Conservation (phyloP, 2,329 filamentous ascomycete species). For the Xylaria sp. region DNA sequence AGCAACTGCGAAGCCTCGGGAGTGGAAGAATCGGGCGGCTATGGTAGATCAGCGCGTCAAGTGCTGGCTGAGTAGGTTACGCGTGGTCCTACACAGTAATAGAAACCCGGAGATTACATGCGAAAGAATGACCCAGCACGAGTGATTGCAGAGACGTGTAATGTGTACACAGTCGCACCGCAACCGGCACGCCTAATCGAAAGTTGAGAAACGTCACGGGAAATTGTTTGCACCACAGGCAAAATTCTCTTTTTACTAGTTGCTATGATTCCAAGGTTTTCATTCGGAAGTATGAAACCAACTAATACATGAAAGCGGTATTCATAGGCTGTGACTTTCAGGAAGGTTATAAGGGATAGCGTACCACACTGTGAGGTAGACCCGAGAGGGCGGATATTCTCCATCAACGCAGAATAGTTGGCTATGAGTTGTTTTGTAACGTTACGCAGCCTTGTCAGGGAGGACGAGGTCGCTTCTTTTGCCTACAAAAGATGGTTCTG, state of each 20-base stretch:
- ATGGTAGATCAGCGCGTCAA: neutral
- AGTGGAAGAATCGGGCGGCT: neutral
- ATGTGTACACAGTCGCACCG: neutral
- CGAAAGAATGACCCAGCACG: neutral
- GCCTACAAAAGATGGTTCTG: neutral
- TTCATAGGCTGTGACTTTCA: neutral
- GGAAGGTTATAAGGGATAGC: neutral
- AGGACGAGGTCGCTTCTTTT: neutral
- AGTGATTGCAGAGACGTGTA: neutral
- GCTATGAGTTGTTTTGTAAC: neutral
- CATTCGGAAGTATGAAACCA: neutral
- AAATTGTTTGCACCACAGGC: neutral
- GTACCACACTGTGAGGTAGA: neutral
- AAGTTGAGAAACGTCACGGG: neutral
- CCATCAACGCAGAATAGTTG: neutral
- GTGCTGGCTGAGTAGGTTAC: neutral
- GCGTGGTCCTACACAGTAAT: neutral
- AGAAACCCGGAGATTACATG: neutral
- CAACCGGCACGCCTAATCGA: neutral
- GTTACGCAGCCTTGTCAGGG: slow-evolving; percentile 2
- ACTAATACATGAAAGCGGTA: neutral
- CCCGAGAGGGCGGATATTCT: neutral
- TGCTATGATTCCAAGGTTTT: neutral
- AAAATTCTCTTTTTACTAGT: neutral
- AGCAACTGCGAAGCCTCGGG: neutral